Conservation (phyloP, 2,329 filamentous ascomycete genomes). For the Raffaelea deltoideospora region DNA sequence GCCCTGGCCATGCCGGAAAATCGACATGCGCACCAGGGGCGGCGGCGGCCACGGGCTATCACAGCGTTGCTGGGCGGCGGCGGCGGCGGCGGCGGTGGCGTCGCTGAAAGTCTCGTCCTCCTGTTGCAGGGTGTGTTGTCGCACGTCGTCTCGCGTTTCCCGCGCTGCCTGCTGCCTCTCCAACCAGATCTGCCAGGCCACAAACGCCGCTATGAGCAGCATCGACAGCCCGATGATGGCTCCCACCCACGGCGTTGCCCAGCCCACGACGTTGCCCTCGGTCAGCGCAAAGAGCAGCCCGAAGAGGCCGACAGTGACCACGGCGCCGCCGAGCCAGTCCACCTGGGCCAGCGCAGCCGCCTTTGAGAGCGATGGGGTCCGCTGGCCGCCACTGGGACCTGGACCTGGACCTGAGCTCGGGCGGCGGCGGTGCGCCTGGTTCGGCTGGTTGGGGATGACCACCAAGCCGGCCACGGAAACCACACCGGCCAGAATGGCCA, state of each 20-base stretch:
- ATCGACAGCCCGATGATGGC: constrained; percentile 42
- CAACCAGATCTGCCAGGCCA: constrained; percentile 45
- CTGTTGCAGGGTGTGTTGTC: too few relatives aligned
- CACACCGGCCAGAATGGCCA: constrained; percentile 41
- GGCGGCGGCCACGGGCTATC: constrained; percentile 16
- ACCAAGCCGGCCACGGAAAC: constrained; percentile 42
- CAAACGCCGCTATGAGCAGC: constrained; percentile 39
- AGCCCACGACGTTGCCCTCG: constrained; percentile 55
- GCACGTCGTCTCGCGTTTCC: too few relatives aligned
- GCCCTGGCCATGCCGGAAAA: constrained; percentile 35
- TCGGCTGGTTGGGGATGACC: constrained; percentile 34
- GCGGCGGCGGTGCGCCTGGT: constrained; percentile 8
- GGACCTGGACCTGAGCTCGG: too few relatives aligned
- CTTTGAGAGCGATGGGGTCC: too few relatives aligned
- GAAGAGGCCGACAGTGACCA: constrained; percentile 47
- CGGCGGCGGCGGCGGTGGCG: too few relatives aligned
- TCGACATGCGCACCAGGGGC: constrained; percentile 51
- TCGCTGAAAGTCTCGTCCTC: too few relatives aligned
- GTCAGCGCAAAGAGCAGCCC: constrained; percentile 52
- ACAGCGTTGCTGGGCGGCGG: constrained; percentile 14
- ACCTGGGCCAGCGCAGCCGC: constrained; percentile 18
- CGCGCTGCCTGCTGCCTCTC: too few relatives aligned
- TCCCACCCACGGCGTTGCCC: constrained; percentile 47
- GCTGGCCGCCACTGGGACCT: too few relatives aligned
- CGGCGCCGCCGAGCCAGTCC: constrained; percentile 51